Percentiles rank a stretch among this genome's conserved stretches.
These are phyloP conservation scores for Helicostylum pulchrum DNA, from an alignment of 192 early-diverging fungal species.

Conservation along the genomic window DNA sequence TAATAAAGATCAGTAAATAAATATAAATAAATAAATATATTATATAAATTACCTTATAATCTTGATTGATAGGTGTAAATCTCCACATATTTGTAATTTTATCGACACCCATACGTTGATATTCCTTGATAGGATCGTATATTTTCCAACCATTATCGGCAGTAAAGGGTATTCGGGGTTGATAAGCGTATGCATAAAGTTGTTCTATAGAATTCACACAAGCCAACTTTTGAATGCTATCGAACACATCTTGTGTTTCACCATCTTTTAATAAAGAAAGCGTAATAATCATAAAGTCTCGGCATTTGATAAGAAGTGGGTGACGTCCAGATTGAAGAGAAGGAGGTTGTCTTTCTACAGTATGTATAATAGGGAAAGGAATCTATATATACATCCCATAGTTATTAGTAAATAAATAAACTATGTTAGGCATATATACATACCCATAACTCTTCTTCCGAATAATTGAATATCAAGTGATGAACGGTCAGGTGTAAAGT, in stretches of 20 bases:
- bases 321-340: constrained; percentile 37
- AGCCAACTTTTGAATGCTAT: constrained; percentile 74
- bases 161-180: constrained; percentile 43
- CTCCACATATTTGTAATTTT: constrained; percentile 69
- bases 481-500: constrained; percentile 74
- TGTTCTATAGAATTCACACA: constrained; percentile 72
- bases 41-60: constrained; percentile 57
- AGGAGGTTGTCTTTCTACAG: constrained; percentile 67
- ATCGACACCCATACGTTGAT: constrained; percentile 80
- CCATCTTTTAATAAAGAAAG: constrained; percentile 65
- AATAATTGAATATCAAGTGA: constrained; percentile 67
- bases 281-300: constrained; percentile 77
- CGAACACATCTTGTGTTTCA: constrained; percentile 72
- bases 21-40: neutral
- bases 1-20: constrained; percentile 14
- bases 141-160: constrained; percentile 60
- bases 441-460: constrained; percentile 66
- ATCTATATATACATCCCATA: constrained; percentile 47
- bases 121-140: constrained; percentile 78
- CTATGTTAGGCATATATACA: constrained; percentile 33
- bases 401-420: neutral
- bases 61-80: constrained; percentile 67
- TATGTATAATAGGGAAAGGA: constrained; percentile 83
- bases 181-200: constrained; percentile 78
- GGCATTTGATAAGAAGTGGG: constrained; percentile 66